Percentiles rank a stretch among this genome's conserved stretches.
Conservation (phyloP, 306 rosid genomes). For the Pyrus communis region DNA sequence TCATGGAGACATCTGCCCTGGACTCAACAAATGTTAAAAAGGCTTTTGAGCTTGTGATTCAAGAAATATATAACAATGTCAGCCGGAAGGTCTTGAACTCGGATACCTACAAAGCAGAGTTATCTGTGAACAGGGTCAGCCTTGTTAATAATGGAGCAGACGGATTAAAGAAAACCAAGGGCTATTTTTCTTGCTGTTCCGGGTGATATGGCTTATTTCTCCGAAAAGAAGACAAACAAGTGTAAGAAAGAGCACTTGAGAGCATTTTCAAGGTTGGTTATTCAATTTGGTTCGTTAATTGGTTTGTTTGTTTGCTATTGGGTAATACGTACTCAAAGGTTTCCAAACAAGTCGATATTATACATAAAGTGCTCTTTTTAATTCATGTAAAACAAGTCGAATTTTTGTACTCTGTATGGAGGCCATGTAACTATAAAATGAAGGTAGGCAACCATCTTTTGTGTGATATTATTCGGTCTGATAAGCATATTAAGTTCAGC, state of each 20-base stretch:
- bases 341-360: conserved; percentile 33
- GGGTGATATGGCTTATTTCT: conserved; percentile 31
- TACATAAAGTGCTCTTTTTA: conserved; percentile 23
- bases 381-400: conserved; percentile 18
- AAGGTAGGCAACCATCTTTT: conserved; percentile 18
- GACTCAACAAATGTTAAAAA: conserved; percentile 77
- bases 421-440: conserved; percentile 8
- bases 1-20: conserved; percentile 94
- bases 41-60: conserved; percentile 81
- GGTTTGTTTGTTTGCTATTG: conserved; percentile 22
- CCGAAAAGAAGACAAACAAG: not conserved
- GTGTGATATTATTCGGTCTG: not conserved
- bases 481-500: not conserved
- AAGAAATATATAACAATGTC: conserved; percentile 81
- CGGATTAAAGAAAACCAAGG: conserved; percentile 46
- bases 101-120: conserved; percentile 84
- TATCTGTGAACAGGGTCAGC: conserved; percentile 82
- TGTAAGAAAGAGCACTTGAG: conserved; percentile 10
- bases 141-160: conserved; percentile 56
- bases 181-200: conserved; percentile 74
- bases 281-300: conserved; percentile 24
- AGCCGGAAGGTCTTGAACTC: conserved; percentile 93
- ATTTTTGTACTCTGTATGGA: conserved; percentile 27
- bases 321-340: conserved; percentile 16
- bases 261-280: conserved; percentile 18